These are phyloP conservation scores for Incumbomyces lentus DNA, from an alignment of 2,329 filamentous ascomycete species.

Conservation along the genomic window DNA sequence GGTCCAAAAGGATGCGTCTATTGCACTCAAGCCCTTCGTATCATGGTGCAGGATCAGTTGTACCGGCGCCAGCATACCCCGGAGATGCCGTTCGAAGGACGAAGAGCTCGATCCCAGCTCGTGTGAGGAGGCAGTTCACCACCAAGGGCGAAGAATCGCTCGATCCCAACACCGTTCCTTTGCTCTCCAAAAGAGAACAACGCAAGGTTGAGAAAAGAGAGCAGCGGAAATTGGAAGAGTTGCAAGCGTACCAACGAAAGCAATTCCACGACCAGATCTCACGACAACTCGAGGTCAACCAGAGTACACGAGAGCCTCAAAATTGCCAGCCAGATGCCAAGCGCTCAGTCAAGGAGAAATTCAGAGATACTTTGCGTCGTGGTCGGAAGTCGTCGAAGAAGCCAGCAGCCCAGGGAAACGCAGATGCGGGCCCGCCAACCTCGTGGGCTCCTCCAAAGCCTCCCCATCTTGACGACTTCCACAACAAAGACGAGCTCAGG, in stretches of 20 bases:
- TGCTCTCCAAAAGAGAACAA: slow-evolving; percentile 3
- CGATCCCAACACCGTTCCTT: slow-evolving; percentile 4
- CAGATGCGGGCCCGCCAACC: background rate
- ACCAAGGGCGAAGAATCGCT: background rate
- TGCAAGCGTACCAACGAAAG: slow-evolving; percentile 4
- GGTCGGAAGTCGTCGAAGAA: background rate
- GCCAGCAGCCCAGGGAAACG: background rate
- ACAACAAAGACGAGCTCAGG: slow-evolving; percentile 15
- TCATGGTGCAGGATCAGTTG: background rate
- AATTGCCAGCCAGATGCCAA: background rate
- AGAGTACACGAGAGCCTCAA: background rate
- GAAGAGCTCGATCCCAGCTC: slow-evolving; percentile 4
- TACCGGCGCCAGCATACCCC: slow-evolving; percentile 1
- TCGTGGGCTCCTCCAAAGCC: background rate
- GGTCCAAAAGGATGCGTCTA: background rate
- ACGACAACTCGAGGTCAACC: slow-evolving; percentile 6
- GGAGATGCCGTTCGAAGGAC: background rate
- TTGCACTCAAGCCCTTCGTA: background rate
- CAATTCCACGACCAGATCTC: slow-evolving; percentile 5
- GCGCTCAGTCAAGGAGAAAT: background rate
- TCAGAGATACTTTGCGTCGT: background rate
- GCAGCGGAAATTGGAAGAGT: slow-evolving; percentile 8
- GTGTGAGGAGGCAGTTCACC: background rate
- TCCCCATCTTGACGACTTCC: slow-evolving; percentile 16
- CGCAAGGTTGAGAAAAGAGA: slow-evolving; percentile 13